Conservation (phyloP, 2,329 filamentous ascomycete genomes). For the Aureobasidium sp. region DNA sequence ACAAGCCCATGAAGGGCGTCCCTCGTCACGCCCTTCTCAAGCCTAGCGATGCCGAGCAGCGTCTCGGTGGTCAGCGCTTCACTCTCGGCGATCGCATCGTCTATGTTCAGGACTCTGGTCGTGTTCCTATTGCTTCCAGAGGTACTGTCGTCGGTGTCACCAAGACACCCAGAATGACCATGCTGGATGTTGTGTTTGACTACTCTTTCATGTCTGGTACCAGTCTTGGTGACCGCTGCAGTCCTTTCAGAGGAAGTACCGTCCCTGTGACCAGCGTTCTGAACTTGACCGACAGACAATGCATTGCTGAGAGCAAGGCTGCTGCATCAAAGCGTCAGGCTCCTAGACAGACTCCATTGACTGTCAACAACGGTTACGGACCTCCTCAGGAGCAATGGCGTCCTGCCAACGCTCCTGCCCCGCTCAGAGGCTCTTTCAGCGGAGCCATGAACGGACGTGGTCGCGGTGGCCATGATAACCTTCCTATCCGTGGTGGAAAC, state of each 20-base stretch:
- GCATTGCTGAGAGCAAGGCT: conserved; percentile 50
- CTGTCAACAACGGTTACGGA: conserved; percentile 38
- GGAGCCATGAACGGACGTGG: conserved; percentile 44
- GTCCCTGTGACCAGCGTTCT: conserved; percentile 81
- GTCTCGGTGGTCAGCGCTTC: conserved; percentile 77
- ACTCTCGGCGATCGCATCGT: conserved; percentile 81
- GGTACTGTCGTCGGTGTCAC: conserved; percentile 96
- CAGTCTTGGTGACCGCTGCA: conserved; percentile 79
- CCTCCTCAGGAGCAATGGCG: conserved; percentile 51
- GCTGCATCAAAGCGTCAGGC: conserved; percentile 9
- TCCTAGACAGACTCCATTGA: conserved; percentile 14
- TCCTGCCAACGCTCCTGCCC: conserved; percentile 46
- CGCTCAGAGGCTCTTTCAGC: conserved; percentile 49
- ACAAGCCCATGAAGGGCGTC: conserved; percentile 68
- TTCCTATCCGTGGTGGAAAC: conserved; percentile 31
- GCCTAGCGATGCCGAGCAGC: conserved; percentile 91
- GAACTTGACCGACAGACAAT: conserved; percentile 75
- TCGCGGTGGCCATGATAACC: conserved; percentile 29
- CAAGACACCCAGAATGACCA: conserved; percentile 68
- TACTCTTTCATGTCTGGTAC: conserved; percentile 95
- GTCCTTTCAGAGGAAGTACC: conserved; percentile 87
- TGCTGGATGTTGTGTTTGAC: conserved; percentile 91
- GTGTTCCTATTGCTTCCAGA: conserved; percentile 83
- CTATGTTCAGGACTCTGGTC: conserved; percentile 85
- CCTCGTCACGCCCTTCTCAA: conserved; percentile 83